Conservation (phyloP, 2,329 filamentous ascomycete genomes). For the Microdochium bolleyi region DNA sequence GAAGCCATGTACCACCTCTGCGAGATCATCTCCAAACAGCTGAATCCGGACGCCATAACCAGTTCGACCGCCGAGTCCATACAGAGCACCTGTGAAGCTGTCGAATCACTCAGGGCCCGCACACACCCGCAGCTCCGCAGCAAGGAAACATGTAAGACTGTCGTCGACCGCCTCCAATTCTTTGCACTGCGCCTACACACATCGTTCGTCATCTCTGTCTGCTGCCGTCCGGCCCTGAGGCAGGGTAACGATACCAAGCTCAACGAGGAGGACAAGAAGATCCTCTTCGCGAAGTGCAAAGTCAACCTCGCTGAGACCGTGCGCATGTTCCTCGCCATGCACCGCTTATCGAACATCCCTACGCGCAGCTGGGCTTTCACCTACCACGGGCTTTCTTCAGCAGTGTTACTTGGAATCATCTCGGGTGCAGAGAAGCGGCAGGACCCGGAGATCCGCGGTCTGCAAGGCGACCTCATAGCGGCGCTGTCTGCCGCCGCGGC, state of each 20-base stretch:
- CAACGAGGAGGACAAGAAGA: constrained; percentile 41
- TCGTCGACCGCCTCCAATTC: constrained; percentile 54
- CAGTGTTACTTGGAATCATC: constrained; percentile 54
- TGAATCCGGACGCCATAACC: constrained; percentile 45
- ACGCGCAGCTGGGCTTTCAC: constrained; percentile 63
- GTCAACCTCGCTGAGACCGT: constrained; percentile 57
- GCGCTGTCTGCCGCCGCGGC: constrained; percentile 57
- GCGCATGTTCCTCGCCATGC: constrained; percentile 62
- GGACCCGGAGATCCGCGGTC: constrained; percentile 53
- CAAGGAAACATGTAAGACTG: constrained; percentile 57
- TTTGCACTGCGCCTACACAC: constrained; percentile 59
- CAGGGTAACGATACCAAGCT: constrained; percentile 40
- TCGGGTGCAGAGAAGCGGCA: constrained; percentile 47
- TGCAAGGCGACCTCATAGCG: constrained; percentile 56
- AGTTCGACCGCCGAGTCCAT: constrained; percentile 46
- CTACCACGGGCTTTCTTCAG: constrained; percentile 59
- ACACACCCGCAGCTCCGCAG: constrained; percentile 44
- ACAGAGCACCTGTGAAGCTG: constrained; percentile 46
- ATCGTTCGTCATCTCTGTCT: constrained; percentile 57
- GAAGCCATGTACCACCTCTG: constrained; percentile 60
- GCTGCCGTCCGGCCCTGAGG: constrained; percentile 54
- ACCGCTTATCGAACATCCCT: constrained; percentile 58
- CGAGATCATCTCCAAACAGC: constrained; percentile 48
- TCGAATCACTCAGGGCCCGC: constrained; percentile 41
- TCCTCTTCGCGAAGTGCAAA: constrained; percentile 51